Evolutionary conservation across 2,329 filamentous ascomycete genomes (phyloP).

Genomic region (Exophiala viscosa): DNA sequence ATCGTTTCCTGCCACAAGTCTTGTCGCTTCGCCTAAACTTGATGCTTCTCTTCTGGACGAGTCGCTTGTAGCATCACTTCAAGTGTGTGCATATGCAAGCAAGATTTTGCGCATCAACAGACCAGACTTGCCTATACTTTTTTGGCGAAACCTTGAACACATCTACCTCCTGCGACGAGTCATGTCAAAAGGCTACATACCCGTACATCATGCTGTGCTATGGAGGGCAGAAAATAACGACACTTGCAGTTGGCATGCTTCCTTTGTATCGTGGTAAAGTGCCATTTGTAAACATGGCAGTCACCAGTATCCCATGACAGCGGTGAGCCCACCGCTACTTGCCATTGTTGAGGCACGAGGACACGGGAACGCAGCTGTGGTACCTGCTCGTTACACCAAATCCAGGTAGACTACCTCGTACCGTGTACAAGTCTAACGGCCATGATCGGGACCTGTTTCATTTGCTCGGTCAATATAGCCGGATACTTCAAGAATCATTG

Average conservation of each 20-base stretch:
- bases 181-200: too few species aligned
- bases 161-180: too few species aligned
- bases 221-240: too few species aligned
- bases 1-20: background rate
- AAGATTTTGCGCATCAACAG: background rate
- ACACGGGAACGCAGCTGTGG: conserved; percentile 5
- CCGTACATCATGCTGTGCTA: too few species aligned
- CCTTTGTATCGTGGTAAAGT: background rate
- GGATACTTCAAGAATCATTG: too few species aligned
- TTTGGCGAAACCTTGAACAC: too few species aligned
- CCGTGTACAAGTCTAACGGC: background rate
- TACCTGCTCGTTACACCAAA: conserved; percentile 6
- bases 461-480: too few species aligned
- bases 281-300: conserved; percentile 14
- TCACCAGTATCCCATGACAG: conserved; percentile 8
- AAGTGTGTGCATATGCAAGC: conserved; percentile 1
- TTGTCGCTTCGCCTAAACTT: background rate
- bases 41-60: background rate
- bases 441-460: too few species aligned
- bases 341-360: conserved; percentile 3
- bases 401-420: background rate
- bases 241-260: background rate
- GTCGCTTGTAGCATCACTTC: background rate
- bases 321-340: conserved; percentile 24
- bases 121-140: too few species aligned